Evolutionary conservation across 148 eudicot species (phyloP).

Genomic region (Heliamphora exappendiculata): DNA sequence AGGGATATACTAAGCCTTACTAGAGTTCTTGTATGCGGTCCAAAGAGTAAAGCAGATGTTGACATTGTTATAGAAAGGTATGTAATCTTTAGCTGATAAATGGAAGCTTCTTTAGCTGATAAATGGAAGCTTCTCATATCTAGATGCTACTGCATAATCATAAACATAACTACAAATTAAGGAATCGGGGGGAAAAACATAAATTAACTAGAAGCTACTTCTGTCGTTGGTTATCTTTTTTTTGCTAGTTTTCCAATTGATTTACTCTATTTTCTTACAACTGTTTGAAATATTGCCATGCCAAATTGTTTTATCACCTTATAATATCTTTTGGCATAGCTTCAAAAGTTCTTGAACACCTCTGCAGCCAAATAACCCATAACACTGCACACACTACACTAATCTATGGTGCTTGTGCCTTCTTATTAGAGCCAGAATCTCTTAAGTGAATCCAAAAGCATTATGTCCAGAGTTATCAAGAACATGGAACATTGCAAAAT

Average conservation of each 20-base stretch:
- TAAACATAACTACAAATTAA: neutral
- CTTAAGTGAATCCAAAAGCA: no score
- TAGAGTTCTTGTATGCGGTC: slow-evolving; percentile 84
- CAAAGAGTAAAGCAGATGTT: slow-evolving; percentile 77
- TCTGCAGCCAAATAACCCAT: neutral
- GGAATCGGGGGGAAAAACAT: neutral
- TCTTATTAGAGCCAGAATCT: no score
- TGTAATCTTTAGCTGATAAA: slow-evolving; percentile 7
- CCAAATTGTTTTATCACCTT: no score
- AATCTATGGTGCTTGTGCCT: no score
- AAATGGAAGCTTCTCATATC: neutral
- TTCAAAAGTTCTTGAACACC: no score
- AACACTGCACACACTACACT: no score
- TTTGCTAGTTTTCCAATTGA: neutral
- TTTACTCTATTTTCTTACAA: slow-evolving; percentile 1
- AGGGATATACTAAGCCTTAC: slow-evolving; percentile 86
- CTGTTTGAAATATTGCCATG: no score
- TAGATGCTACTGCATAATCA: neutral
- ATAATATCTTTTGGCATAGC: no score
- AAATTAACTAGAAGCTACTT: neutral
- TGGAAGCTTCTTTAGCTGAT: neutral
- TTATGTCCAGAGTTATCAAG: no score
- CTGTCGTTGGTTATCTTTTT: neutral
- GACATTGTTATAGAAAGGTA: slow-evolving; percentile 82
- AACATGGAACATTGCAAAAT: no score